Percentiles rank a stretch among this genome's conserved stretches.
These are phyloP conservation scores for Aquanectria penicillioides DNA, from an alignment of 2,329 filamentous ascomycete species.

Conservation along the genomic window DNA sequence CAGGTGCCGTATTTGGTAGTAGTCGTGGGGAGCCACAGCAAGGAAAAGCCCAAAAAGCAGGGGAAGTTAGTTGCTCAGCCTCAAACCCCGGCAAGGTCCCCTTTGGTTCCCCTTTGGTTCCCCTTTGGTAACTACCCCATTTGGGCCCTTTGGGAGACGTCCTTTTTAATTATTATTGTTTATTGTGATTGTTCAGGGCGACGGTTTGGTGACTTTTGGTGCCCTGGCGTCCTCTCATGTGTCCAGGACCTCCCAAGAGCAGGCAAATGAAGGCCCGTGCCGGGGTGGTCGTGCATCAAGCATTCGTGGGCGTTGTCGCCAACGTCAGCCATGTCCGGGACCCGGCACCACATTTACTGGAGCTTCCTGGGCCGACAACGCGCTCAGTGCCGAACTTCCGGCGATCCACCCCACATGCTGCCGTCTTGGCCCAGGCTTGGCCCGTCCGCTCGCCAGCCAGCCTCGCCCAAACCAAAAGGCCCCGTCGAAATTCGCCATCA, in stretches of 20 bases:
- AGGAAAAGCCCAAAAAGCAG: conserved; percentile 9
- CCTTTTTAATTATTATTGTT: too few species aligned
- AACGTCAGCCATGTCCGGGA: conserved; percentile 37
- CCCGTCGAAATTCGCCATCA: neutral
- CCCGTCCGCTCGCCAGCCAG: neutral
- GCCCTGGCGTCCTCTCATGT: too few species aligned
- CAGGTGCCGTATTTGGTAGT: too few species aligned
- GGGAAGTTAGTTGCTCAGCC: conserved; percentile 18
- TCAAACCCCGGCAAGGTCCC: neutral
- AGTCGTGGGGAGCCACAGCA: too few species aligned
- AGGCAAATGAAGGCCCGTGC: conserved; percentile 32
- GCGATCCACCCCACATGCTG: conserved; percentile 28
- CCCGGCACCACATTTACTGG: conserved; percentile 1
- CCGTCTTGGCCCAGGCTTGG: conserved; percentile 12
- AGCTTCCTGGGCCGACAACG: conserved; percentile 32
- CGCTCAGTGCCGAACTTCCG: conserved; percentile 42
- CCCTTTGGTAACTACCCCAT: too few species aligned
- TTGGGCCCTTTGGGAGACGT: too few species aligned
- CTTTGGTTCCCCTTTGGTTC: too few species aligned
- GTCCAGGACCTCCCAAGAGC: neutral
- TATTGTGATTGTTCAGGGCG: too few species aligned
- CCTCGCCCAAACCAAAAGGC: neutral
- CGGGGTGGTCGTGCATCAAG: conserved; percentile 21
- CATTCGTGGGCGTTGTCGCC: too few species aligned
- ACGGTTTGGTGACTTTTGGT: too few species aligned